phyloP scores from a whole-genome alignment of 805 yeast genomes.

The Geotrichum ghanense region DNA sequence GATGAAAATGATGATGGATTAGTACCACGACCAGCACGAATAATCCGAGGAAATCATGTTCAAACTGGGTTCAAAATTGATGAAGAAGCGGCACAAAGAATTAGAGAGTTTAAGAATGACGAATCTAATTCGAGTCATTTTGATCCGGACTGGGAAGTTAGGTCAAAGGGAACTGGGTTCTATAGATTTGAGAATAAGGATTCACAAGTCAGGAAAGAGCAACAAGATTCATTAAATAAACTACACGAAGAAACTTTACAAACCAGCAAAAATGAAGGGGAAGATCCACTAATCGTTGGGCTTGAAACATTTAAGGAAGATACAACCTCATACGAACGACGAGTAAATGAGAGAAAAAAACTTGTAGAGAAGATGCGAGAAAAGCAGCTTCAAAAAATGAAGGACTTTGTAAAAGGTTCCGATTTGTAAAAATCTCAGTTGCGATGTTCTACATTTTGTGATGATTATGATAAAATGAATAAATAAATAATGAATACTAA shows the following conservation, averaged over 20 bases:
- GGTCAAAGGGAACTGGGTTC: conserved; percentile 18
- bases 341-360: neutral
- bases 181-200: conserved; percentile 13
- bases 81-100: neutral
- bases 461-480: neutral
- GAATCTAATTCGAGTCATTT: conserved; percentile 9
- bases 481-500: neutral
- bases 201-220: conserved; percentile 8
- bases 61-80: neutral
- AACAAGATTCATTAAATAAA: conserved; percentile 11
- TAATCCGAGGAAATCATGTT: neutral
- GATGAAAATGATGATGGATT: conserved; percentile 10
- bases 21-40: neutral
- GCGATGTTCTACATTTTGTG: neutral
- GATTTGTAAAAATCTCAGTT: neutral
- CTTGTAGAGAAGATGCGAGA: neutral
- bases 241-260: neutral
- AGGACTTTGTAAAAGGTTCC: neutral
- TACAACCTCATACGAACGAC: neutral
- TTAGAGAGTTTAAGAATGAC: conserved; percentile 10
- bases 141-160: conserved; percentile 16
- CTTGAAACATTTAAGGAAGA: neutral
- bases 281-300: neutral
- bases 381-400: neutral
- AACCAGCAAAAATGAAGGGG: neutral